These are phyloP conservation scores for Pezicula carpinea DNA, from an alignment of 2,329 filamentous ascomycete genomes.

Conservation along the genomic window DNA sequence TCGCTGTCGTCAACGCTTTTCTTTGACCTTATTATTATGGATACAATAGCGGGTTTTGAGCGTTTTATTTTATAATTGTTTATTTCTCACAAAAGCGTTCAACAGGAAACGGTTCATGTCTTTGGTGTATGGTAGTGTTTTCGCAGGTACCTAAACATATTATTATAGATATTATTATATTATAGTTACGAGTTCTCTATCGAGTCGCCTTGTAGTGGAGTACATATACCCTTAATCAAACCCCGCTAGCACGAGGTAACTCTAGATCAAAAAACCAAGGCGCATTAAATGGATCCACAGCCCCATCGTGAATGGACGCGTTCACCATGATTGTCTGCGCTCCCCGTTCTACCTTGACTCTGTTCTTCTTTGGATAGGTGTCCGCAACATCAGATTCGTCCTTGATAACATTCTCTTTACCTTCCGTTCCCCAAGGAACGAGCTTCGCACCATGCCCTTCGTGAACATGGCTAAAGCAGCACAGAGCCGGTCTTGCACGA, in stretches of 20 bases:
- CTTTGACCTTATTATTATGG: too few species aligned
- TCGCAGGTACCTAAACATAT: too few species aligned
- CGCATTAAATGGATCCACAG: slow-evolving; percentile 36
- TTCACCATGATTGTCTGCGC: slow-evolving; percentile 55
- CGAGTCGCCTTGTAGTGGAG: too few species aligned
- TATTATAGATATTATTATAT: too few species aligned
- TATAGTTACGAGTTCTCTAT: too few species aligned
- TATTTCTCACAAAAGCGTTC: too few species aligned
- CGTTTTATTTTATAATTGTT: too few species aligned
- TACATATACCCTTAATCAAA: too few species aligned
- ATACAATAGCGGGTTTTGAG: too few species aligned
- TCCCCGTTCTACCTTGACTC: slow-evolving; percentile 27
- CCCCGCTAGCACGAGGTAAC: not conserved
- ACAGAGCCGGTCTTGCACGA: slow-evolving; percentile 38
- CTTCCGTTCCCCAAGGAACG: slow-evolving; percentile 40
- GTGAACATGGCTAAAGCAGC: slow-evolving; percentile 58
- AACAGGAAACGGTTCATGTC: too few species aligned
- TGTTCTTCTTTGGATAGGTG: slow-evolving; percentile 23
- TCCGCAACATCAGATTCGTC: not conserved
- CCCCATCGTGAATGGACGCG: slow-evolving; percentile 38
- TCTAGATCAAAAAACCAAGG: slow-evolving; percentile 43
- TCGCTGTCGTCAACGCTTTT: too few species aligned
- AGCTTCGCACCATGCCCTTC: slow-evolving; percentile 53
- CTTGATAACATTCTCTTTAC: not conserved
- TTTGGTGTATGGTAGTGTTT: too few species aligned